Evolutionary conservation across 2,329 filamentous ascomycete species (phyloP).

Genomic region (Chrysoporthe puriensis): DNA sequence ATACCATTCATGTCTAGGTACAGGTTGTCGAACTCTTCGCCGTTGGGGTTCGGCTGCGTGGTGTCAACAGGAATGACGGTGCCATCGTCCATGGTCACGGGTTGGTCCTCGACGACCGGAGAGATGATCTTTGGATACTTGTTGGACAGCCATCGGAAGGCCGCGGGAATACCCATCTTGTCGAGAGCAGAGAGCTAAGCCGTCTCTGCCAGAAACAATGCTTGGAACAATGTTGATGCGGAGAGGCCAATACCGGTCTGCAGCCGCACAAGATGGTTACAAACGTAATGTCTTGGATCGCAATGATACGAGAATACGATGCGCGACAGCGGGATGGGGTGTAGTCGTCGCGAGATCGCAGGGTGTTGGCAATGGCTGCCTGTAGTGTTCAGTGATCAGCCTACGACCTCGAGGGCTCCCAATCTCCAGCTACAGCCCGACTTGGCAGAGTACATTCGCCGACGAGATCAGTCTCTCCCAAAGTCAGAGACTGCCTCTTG

Average conservation of each 20-base stretch:
- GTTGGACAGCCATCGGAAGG: constrained; percentile 94
- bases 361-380: constrained; percentile 13
- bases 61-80: constrained; percentile 82
- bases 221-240: neutral
- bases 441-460: neutral
- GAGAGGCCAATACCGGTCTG: neutral
- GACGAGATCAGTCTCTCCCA: neutral
- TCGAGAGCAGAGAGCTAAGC: constrained; percentile 14
- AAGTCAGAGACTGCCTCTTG: neutral
- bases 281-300: neutral
- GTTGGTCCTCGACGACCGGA: constrained; percentile 83
- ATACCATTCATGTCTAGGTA: constrained; percentile 99
- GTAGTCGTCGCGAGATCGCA: neutral
- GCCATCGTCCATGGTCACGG: constrained; percentile 79
- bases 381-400: constrained; percentile 22
- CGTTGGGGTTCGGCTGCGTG: constrained; percentile 87
- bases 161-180: constrained; percentile 89
- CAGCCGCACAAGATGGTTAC: neutral
- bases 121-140: constrained; percentile 98
- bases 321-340: neutral
- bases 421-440: neutral
- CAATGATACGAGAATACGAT: neutral
- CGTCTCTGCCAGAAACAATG: constrained; percentile 8
- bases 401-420: constrained; percentile 11
- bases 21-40: constrained; percentile 96